Conservation (phyloP, 768 basidiomycete genomes). For the Coprinopsis strossmayeri region DNA sequence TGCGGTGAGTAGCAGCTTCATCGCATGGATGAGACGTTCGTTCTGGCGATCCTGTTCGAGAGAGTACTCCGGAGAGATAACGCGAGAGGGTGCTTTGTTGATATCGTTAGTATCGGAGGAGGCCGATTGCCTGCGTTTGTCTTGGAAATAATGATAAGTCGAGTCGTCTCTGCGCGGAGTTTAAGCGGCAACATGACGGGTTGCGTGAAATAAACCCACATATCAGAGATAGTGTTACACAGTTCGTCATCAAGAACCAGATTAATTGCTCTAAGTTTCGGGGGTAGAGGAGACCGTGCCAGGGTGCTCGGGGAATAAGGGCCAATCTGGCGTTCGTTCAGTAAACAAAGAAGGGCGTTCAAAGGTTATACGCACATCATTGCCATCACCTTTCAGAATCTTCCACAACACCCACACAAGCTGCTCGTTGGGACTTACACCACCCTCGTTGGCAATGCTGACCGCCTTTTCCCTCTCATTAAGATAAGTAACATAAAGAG, state of each 20-base stretch:
- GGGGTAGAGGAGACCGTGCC: constrained; percentile 67
- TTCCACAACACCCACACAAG: constrained; percentile 87
- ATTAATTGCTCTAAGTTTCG: constrained; percentile 69
- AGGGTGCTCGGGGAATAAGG: constrained; percentile 74
- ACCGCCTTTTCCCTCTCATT: constrained; percentile 62
- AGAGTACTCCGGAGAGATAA: constrained; percentile 14
- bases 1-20: constrained; percentile 63
- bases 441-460: constrained; percentile 39
- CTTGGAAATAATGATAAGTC: constrained; percentile 38
- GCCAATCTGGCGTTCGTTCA: constrained; percentile 50
- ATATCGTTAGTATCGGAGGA: constrained; percentile 31
- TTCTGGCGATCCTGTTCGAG: constrained; percentile 50
- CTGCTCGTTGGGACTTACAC: constrained; percentile 60
- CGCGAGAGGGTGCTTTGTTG: constrained; percentile 13
- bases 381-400: constrained; percentile 76
- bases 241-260: constrained; percentile 60
- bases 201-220: constrained; percentile 27
- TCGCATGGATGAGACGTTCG: constrained; percentile 53
- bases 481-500: constrained; percentile 57
- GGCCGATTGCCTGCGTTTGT: constrained; percentile 33
- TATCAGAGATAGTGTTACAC: constrained; percentile 43
- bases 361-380: constrained; percentile 49
- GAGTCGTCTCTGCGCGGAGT: constrained; percentile 33
- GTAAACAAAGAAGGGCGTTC: neutral
- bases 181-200: neutral